A percentile compares a stretch with the other conserved stretches of the same genome.
Evolutionary conservation across 257 asterid species (phyloP).

Genomic region (Penstemon barbatus): DNA sequence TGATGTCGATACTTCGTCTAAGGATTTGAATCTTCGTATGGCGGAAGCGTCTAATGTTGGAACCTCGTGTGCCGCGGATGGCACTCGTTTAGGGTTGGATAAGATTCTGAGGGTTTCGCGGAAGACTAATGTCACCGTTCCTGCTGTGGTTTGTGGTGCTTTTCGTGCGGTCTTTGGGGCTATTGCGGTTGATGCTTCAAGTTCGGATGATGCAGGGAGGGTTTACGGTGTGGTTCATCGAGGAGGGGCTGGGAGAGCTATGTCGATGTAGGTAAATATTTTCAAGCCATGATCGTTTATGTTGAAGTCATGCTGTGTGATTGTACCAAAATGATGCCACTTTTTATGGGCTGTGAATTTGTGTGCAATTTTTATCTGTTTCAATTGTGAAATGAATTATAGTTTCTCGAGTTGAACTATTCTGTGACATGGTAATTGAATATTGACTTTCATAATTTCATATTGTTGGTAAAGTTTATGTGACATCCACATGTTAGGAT

Average conservation of each 20-base stretch:
- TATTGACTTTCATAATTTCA: too few relatives aligned
- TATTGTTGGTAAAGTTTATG: too few relatives aligned
- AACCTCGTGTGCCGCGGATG: slow-evolving; percentile 54
- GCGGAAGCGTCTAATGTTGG: slow-evolving; percentile 51
- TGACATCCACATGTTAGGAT: too few relatives aligned
- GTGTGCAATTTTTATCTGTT: too few relatives aligned
- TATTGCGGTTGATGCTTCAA: slow-evolving; percentile 58
- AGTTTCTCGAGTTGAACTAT: too few relatives aligned
- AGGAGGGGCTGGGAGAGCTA: slow-evolving; percentile 29
- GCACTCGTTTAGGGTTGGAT: slow-evolving; percentile 55
- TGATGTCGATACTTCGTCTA: slow-evolving; percentile 51
- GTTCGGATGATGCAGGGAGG: slow-evolving; percentile 50
- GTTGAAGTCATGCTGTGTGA: too few relatives aligned
- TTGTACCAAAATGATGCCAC: too few relatives aligned
- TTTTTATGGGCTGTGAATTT: too few relatives aligned
- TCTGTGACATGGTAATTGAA: too few relatives aligned
- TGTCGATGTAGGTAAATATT: slow-evolving; percentile 41
- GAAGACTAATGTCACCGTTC: slow-evolving; percentile 55
- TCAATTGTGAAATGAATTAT: too few relatives aligned
- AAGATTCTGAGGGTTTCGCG: slow-evolving; percentile 63
- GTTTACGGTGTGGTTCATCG: slow-evolving; percentile 40
- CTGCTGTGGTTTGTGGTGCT: slow-evolving; percentile 77
- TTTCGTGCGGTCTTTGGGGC: slow-evolving; percentile 78
- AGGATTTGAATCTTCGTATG: slow-evolving; percentile 52
- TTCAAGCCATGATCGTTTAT: too few relatives aligned